Evolutionary conservation across 805 yeast species (phyloP).

Genomic region (Candida lessepsii): DNA sequence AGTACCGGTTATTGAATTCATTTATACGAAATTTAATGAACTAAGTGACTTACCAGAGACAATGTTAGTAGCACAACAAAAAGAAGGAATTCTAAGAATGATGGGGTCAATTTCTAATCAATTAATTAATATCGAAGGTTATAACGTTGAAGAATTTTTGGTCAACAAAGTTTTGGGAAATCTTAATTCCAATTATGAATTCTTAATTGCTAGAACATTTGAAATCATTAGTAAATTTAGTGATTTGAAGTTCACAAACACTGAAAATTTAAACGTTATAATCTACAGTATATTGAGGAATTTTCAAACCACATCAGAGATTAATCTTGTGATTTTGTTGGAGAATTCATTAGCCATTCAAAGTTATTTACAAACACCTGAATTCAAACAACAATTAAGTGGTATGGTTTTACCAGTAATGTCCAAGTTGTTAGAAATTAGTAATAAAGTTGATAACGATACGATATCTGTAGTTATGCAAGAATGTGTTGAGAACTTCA

Average conservation of each 20-base stretch:
- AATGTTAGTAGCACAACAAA: slow-evolving; percentile 53
- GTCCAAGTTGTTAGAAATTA: slow-evolving; percentile 70
- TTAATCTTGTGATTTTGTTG: slow-evolving; percentile 69
- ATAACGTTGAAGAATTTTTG: slow-evolving; percentile 61
- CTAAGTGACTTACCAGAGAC: slow-evolving; percentile 35
- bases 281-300: slow-evolving; percentile 35
- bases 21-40: slow-evolving; percentile 36
- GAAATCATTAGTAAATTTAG: slow-evolving; percentile 66
- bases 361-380: slow-evolving; percentile 62
- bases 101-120: slow-evolving; percentile 70
- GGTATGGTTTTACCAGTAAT: slow-evolving; percentile 74
- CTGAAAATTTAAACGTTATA: slow-evolving; percentile 22
- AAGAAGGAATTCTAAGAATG: slow-evolving; percentile 78
- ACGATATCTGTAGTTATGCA: slow-evolving; percentile 88
- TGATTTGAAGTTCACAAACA: slow-evolving; percentile 48
- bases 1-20: slow-evolving; percentile 59
- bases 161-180: slow-evolving; percentile 67
- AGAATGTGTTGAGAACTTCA: slow-evolving; percentile 86
- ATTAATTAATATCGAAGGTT: slow-evolving; percentile 41
- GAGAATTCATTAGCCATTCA: slow-evolving; percentile 86
- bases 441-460: slow-evolving; percentile 84
- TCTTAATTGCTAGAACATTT: slow-evolving; percentile 74
- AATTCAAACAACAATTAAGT: slow-evolving; percentile 67
- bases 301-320: slow-evolving; percentile 18
- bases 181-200: slow-evolving; percentile 58